Conservation (phyloP, 1,284 basidiomycete species). For the Meira nashicola region DNA sequence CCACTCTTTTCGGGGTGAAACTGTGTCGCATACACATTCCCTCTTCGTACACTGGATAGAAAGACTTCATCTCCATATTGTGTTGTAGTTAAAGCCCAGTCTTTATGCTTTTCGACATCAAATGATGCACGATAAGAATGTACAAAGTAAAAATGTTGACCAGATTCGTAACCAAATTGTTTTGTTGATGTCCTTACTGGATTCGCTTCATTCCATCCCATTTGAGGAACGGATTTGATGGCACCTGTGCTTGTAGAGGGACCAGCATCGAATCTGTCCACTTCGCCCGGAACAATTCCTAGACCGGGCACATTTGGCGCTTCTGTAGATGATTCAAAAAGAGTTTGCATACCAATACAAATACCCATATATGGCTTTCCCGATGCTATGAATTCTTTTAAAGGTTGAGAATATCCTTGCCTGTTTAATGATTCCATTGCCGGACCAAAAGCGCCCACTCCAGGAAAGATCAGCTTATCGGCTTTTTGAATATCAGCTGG, state of each 20-base stretch:
- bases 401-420: constrained; percentile 73
- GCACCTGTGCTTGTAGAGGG: constrained; percentile 14
- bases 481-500: constrained; percentile 83
- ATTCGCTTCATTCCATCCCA: constrained; percentile 71
- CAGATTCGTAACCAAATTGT: constrained; percentile 29
- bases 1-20: constrained; percentile 99
- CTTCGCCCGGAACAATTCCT: constrained; percentile 45
- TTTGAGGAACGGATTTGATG: constrained; percentile 88
- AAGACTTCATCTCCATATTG: constrained; percentile 94
- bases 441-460: constrained; percentile 90
- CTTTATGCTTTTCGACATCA: constrained; percentile 55
- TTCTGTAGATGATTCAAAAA: constrained; percentile 73
- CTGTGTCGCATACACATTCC: constrained; percentile 88
- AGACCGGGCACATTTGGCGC: constrained; percentile 39
- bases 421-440: constrained; percentile 73
- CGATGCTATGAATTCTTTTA: constrained; percentile 76
- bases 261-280: constrained; percentile 47
- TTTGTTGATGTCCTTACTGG: constrained; percentile 22
- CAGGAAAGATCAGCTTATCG: constrained; percentile 89
- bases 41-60: constrained; percentile 74
- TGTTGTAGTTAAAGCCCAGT: constrained; percentile 79
- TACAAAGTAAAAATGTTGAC: constrained; percentile 73
- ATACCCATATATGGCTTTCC: constrained; percentile 84
- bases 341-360: constrained; percentile 69
- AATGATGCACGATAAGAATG: constrained; percentile 82